Conservation (phyloP, 257 asterid species). For the Petrea volubilis region DNA sequence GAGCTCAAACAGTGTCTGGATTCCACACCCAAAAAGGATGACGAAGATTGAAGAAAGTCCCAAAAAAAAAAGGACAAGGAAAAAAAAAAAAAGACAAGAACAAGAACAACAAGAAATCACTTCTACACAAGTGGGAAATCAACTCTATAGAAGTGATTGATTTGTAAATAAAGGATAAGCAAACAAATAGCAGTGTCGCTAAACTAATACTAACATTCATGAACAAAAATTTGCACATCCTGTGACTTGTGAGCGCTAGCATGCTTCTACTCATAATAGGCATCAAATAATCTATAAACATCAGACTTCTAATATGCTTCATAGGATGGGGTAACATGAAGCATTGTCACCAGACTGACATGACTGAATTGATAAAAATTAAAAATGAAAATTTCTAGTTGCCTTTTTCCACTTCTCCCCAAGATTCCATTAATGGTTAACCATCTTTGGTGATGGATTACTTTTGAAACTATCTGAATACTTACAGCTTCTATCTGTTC, state of each 20-base stretch:
- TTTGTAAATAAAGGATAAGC: slow-evolving; percentile 2
- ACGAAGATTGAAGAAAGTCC: neutral
- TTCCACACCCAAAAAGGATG: neutral
- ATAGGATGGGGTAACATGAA: neutral
- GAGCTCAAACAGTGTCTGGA: neutral
- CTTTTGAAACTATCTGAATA: slow-evolving; percentile 11
- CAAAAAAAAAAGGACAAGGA: neutral
- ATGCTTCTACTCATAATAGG: slow-evolving; percentile 12
- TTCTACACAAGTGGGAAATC: neutral
- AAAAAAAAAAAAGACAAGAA: neutral
- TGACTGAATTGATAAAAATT: neutral
- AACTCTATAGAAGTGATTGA: neutral
- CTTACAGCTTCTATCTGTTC: slow-evolving; percentile 97
- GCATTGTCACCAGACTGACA: neutral
- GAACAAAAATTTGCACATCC: neutral
- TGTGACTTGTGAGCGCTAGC: neutral
- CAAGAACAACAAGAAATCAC: neutral
- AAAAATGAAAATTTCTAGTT: neutral
- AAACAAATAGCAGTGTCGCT: neutral
- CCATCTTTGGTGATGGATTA: neutral
- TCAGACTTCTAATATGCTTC: neutral
- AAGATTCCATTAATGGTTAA: too few species aligned
- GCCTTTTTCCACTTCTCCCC: neutral
- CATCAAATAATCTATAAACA: neutral
- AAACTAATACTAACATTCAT: neutral